Evolutionary conservation across 2,329 filamentous ascomycete species (phyloP).

Genomic region (Aureobasidium sp.): DNA sequence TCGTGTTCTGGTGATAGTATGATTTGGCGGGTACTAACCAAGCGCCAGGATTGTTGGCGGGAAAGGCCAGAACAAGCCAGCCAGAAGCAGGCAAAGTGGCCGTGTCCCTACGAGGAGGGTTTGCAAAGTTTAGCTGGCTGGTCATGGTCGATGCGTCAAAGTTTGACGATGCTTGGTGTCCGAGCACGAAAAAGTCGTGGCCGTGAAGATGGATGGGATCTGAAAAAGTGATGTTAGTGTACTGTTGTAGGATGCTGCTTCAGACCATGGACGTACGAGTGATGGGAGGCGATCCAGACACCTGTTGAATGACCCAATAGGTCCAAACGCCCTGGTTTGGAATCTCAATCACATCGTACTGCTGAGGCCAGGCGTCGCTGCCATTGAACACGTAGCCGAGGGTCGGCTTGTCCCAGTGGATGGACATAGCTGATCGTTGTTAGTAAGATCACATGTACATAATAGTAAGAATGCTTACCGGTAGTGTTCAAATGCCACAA

Average conservation of each 20-base stretch:
- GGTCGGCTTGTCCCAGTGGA: conserved; percentile 39
- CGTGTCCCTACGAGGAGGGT: conserved; percentile 45
- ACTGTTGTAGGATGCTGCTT: rapidly evolving
- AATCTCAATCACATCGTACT: conserved; percentile 37
- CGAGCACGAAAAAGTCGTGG: conserved; percentile 31
- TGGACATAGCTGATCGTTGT: conserved; percentile 30
- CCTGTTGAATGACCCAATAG: conserved; percentile 43
- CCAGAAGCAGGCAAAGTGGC: conserved; percentile 40
- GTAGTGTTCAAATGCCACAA: conserved; percentile 31
- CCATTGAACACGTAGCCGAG: conserved; percentile 37
- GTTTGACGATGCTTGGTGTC: conserved; percentile 24
- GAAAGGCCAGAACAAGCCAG: conserved; percentile 44
- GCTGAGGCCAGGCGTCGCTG: conserved; percentile 34
- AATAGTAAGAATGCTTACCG: background rate
- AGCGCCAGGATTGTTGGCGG: conserved; percentile 48
- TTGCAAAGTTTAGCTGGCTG: conserved; percentile 30
- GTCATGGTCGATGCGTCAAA: conserved; percentile 25
- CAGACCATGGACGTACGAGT: background rate
- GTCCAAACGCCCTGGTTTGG: conserved; percentile 36
- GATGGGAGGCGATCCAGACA: conserved; percentile 3
- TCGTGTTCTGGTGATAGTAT: too few relatives aligned
- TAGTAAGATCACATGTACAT: background rate
- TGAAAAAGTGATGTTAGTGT: conserved; percentile 9
- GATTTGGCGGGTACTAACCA: conserved; percentile 25
- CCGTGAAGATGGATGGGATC: conserved; percentile 27